These are phyloP conservation scores for Capsicum baccatum DNA, from an alignment of 257 asterid species.

Conservation along the genomic window DNA sequence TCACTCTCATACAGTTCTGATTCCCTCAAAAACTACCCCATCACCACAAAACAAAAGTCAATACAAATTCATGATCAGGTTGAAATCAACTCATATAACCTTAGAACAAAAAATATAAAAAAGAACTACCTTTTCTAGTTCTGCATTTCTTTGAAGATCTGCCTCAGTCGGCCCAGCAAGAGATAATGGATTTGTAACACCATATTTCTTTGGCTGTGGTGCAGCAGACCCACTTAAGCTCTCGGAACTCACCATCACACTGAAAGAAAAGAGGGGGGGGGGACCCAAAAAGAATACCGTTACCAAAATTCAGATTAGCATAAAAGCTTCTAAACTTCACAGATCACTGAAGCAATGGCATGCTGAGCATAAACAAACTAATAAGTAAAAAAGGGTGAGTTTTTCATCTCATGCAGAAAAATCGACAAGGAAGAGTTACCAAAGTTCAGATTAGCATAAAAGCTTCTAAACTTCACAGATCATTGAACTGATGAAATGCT, in stretches of 20 bases:
- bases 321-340: background rate
- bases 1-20: conserved; percentile 26
- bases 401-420: no score
- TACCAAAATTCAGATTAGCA: background rate
- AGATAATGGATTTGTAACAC: conserved; percentile 34
- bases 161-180: conserved; percentile 32
- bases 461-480: no score
- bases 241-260: conserved; percentile 33
- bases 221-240: conserved; percentile 23
- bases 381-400: background rate
- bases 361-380: background rate
- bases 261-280: background rate
- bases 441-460: no score
- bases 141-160: conserved; percentile 35
- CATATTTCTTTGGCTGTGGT: conserved; percentile 22
- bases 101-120: background rate
- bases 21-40: conserved; percentile 30
- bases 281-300: background rate
- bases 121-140: conserved; percentile 32
- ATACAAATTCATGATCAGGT: background rate
- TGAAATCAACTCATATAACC: conserved; percentile 9
- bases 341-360: background rate
- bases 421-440: no score
- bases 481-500: no score
- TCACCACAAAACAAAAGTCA: background rate